Percentiles rank a stretch among this genome's conserved stretches.
These are phyloP conservation scores for Epicoccum sorghinum DNA, from an alignment of 2,329 filamentous ascomycete genomes.

Conservation along the genomic window DNA sequence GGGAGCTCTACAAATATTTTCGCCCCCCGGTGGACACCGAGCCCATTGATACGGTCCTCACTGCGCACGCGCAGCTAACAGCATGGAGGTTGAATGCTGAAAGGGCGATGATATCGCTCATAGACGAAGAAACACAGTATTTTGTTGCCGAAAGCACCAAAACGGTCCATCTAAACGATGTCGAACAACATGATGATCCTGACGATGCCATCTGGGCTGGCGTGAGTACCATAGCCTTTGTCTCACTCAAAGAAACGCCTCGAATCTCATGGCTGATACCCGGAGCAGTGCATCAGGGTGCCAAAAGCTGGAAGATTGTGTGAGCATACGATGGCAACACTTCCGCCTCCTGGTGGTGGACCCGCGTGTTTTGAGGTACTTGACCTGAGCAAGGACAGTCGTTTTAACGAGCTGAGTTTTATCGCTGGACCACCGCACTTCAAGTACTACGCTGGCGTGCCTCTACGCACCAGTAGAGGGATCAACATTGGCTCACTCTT, in stretches of 20 bases:
- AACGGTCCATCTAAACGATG: slow-evolving; percentile 48
- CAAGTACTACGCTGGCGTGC: slow-evolving; percentile 44
- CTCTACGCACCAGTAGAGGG: slow-evolving; percentile 39
- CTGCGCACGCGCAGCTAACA: slow-evolving; percentile 45
- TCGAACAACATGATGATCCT: slow-evolving; percentile 37
- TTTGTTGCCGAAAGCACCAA: slow-evolving; percentile 59
- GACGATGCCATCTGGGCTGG: slow-evolving; percentile 46
- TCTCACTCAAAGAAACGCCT: neutral
- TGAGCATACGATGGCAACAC: slow-evolving; percentile 37
- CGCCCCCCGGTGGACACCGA: slow-evolving; percentile 18
- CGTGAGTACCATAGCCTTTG: slow-evolving; percentile 6
- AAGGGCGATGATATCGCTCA: slow-evolving; percentile 51
- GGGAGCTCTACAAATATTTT: slow-evolving; percentile 41
- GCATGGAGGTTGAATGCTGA: slow-evolving; percentile 45
- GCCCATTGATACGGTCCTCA: slow-evolving; percentile 41
- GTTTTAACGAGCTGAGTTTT: slow-evolving; percentile 41
- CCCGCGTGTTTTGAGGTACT: slow-evolving; percentile 49
- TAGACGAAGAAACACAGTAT: slow-evolving; percentile 57
- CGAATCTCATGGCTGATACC: neutral
- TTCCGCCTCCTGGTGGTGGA: slow-evolving; percentile 28
- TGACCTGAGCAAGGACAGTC: slow-evolving; percentile 40
- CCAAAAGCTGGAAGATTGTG: slow-evolving; percentile 44
- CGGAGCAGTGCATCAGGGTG: slow-evolving; percentile 34
- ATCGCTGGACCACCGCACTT: slow-evolving; percentile 35
- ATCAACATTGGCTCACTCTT: slow-evolving; percentile 43